Conservation (phyloP, 768 basidiomycete species). For the Rhodosporidiobolus odoratus region DNA sequence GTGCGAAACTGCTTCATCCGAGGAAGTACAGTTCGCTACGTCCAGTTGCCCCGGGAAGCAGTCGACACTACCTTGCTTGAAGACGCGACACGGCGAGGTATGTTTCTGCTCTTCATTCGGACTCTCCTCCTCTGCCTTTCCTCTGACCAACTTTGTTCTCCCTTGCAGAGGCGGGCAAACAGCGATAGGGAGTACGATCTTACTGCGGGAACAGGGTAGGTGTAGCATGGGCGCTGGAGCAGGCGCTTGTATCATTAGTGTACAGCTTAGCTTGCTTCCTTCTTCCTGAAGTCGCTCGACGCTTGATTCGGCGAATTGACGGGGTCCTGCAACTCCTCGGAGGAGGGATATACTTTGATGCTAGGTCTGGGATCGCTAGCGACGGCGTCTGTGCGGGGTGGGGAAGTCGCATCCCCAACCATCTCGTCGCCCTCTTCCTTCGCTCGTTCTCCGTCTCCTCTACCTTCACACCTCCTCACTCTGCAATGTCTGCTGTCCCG, state of each 20-base stretch:
- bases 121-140: not conserved
- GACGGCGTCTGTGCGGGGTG: no score
- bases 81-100: constrained; percentile 93
- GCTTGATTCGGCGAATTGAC: no score
- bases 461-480: not conserved
- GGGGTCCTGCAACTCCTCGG: no score
- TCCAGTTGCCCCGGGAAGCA: constrained; percentile 82
- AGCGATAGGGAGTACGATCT: constrained; percentile 11
- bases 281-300: no score
- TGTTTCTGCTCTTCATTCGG: not conserved
- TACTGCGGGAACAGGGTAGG: no score
- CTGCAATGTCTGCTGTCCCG: not conserved
- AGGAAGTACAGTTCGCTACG: constrained; percentile 95
- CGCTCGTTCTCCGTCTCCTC: not conserved
- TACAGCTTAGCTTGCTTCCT: not conserved
- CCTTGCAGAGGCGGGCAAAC: constrained; percentile 21
- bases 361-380: no score
- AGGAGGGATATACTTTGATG: no score
- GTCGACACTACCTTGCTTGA: constrained; percentile 94
- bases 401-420: no score
- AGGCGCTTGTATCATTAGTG: not conserved
- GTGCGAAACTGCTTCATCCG: constrained; percentile 85
- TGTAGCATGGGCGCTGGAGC: not conserved
- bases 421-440: not conserved
- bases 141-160: not conserved